These are phyloP conservation scores for Emergomyces orientalis DNA, from an alignment of 2,329 filamentous ascomycete genomes.

Conservation along the genomic window DNA sequence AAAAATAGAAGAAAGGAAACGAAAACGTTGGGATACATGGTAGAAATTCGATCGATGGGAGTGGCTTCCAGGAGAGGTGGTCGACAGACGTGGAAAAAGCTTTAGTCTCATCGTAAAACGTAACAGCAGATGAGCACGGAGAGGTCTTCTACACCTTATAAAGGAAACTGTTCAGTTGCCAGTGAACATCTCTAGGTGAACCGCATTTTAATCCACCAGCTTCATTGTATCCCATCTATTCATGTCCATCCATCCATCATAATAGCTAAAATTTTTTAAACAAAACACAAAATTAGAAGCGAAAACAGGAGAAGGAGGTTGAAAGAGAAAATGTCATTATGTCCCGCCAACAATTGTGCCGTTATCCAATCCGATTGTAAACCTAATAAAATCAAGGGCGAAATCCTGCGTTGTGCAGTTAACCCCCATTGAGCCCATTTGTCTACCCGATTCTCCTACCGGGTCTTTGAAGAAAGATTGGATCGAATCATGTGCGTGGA, in stretches of 20 bases:
- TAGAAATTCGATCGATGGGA: background rate
- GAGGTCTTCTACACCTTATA: background rate
- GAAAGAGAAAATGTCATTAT: background rate
- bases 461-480: conserved; percentile 12
- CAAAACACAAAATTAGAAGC: background rate
- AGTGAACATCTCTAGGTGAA: background rate
- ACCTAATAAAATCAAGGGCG: conserved; percentile 18
- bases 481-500: conserved; percentile 15
- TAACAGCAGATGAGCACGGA: background rate
- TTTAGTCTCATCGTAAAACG: background rate
- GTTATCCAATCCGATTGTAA: conserved; percentile 18
- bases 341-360: conserved; percentile 16
- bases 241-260: background rate
- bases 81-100: too few relatives aligned
- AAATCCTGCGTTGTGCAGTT: conserved; percentile 16
- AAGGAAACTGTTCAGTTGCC: background rate
- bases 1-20: background rate
- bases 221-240: background rate
- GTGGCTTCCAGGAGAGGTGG: background rate
- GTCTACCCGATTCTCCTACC: conserved; percentile 3
- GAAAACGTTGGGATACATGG: too few relatives aligned
- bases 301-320: background rate
- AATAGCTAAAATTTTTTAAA: background rate
- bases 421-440: conserved; percentile 15
- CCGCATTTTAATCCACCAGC: background rate